phyloP scores from a whole-genome alignment of 2,329 filamentous ascomycete genomes.

The Monosporascus ibericus region DNA sequence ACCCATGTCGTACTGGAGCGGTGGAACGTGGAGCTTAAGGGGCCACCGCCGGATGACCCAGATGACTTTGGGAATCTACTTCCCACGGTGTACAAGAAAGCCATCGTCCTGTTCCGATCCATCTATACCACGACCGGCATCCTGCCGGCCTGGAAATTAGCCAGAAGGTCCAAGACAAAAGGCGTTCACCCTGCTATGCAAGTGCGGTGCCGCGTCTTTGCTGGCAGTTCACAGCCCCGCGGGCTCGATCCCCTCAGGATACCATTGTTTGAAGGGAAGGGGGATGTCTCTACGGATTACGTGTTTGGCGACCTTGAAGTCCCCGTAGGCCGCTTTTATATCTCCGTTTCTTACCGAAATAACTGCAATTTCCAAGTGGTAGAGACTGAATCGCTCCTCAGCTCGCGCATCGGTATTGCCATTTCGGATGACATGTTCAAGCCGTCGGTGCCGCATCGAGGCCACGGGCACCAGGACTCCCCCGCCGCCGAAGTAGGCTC shows the following conservation, averaged over 20 bases:
- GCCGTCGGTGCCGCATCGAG: constrained; percentile 62
- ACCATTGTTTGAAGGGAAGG: constrained; percentile 59
- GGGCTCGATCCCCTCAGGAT: constrained; percentile 64
- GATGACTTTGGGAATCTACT: constrained; percentile 59
- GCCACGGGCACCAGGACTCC: constrained; percentile 31
- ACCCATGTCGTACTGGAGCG: constrained; percentile 82
- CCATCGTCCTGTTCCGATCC: constrained; percentile 88
- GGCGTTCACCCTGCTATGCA: constrained; percentile 61
- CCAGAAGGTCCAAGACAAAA: constrained; percentile 65
- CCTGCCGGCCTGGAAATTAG: constrained; percentile 80
- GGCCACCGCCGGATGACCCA: constrained; percentile 39
- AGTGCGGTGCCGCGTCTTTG: constrained; percentile 73
- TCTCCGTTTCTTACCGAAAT: constrained; percentile 76
- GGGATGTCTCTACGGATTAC: constrained; percentile 66
- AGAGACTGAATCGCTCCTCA: constrained; percentile 82
- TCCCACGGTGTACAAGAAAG: constrained; percentile 93
- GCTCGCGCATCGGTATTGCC: constrained; percentile 81
- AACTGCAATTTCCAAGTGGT: constrained; percentile 90
- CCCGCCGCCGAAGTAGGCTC: constrained; percentile 59
- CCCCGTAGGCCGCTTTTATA: constrained; percentile 75
- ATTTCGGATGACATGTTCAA: constrained; percentile 83
- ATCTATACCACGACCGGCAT: constrained; percentile 78
- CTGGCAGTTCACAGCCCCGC: constrained; percentile 48
- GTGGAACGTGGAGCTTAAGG: constrained; percentile 81
- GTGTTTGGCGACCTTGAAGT: constrained; percentile 80